phyloP scores from a whole-genome alignment of 495 filamentous ascomycete species.

The Copromyces sp. region DNA sequence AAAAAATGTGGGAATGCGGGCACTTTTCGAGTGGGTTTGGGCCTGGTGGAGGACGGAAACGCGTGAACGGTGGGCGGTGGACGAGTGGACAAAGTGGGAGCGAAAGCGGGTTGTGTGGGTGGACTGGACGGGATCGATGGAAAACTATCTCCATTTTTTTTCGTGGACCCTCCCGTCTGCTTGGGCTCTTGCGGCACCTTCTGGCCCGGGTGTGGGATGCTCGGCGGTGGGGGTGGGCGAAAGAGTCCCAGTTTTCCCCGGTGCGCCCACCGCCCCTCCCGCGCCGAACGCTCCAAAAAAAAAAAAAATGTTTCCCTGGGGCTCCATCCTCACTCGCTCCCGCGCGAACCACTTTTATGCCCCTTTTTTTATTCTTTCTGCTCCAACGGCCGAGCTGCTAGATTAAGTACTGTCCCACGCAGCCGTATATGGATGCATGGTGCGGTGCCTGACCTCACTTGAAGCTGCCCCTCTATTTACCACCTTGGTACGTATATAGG shows the following conservation, averaged over 20 bases:
- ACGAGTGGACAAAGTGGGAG: neutral
- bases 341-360: neutral
- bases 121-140: neutral
- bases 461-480: neutral
- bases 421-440: neutral
- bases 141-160: neutral
- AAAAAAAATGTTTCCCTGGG: neutral
- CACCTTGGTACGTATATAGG: neutral
- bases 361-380: neutral
- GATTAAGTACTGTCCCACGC: neutral
- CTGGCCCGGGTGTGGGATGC: neutral
- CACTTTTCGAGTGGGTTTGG: neutral
- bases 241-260: neutral
- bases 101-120: neutral
- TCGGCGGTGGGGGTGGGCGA: neutral
- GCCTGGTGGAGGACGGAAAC: neutral
- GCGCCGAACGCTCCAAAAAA: neutral
- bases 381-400: neutral
- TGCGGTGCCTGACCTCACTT: neutral
- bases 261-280: neutral
- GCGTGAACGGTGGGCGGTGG: neutral
- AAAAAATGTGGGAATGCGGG: neutral
- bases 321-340: neutral
- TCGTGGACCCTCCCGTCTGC: neutral
- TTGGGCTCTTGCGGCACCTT: neutral